Conservation (phyloP, 768 basidiomycete genomes). For the Hortiboletus campestris region DNA sequence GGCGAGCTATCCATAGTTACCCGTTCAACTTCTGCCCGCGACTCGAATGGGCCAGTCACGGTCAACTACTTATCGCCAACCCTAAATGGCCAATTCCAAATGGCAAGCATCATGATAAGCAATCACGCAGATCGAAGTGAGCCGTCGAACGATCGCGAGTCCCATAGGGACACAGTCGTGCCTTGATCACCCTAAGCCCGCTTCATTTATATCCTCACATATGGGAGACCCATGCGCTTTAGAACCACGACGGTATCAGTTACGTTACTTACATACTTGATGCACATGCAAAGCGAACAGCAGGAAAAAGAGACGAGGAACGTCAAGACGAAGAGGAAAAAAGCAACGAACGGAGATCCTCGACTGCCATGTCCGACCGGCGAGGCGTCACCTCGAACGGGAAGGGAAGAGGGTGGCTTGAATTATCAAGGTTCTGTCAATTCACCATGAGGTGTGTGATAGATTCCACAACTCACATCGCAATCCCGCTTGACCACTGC, state of each 20-base stretch:
- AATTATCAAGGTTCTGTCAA: not conserved
- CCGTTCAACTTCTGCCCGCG: no score
- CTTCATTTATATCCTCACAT: not conserved
- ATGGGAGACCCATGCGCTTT: not conserved
- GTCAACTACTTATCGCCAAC: not conserved
- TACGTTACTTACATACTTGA: not conserved
- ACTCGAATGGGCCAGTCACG: no score
- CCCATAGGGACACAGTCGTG: not conserved
- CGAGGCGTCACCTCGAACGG: constrained; percentile 14
- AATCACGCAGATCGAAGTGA: not conserved
- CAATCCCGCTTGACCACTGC: constrained; percentile 16
- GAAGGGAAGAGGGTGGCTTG: constrained; percentile 21
- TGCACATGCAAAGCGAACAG: not conserved
- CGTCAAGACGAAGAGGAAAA: not conserved
- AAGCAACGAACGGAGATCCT: constrained; percentile 2
- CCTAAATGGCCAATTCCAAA: not conserved
- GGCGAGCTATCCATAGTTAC: no score
- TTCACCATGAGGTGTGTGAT: no score
- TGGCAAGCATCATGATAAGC: not conserved
- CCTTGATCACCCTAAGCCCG: not conserved
- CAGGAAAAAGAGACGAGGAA: not conserved
- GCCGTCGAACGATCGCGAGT: not conserved
- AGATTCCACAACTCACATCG: constrained; percentile 6
- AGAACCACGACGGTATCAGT: not conserved
- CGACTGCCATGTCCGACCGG: not conserved